Base-by-base conservation (phyloP, 345 rosid genomes). In the Linum tenue region DNA sequence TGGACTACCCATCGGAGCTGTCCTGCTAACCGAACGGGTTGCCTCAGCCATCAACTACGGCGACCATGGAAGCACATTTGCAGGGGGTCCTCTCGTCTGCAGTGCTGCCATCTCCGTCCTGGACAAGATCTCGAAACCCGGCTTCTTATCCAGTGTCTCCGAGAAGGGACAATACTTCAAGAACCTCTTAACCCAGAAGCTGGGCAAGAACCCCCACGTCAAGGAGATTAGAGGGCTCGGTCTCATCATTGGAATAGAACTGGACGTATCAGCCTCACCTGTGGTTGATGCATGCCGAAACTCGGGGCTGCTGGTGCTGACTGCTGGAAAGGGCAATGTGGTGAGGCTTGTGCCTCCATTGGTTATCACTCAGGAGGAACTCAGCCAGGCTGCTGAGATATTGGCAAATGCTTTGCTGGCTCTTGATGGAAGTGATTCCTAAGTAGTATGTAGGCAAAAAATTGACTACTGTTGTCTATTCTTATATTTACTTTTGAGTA, bases 11-110 rank as follows among this genome's bases (percentile, higher is more conserved):
- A 83, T 90, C 31, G 97, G 94, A 77, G 97, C 95, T 15, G 83
- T 73, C 44, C 74, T 94, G 7, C 86, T 86, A 63, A 85, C 87
- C 10, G 90, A 90, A 83, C 78, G 73, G 73, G 90, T 94, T 70
- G 90, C 96, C 42, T 76, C 84, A 61, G 75, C 96, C 64, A 70
- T 94, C 16, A 78, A 69, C 1, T 82, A 60, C 10, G 96, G 97
- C 16, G 99, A 90, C 67, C 99, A 90, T 35, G 95, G 99, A 60
- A 90, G 95, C 77, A 90, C 97, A 12, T 94, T 94, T 73, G 97
- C 96, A 0, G 99, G 96, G 11, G 75, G 83, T 17, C 89, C 95
- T 10, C 86, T 92, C 2, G 83, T 88, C 14, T 94, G 96, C 57
- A 78, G 55, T 59, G 91, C 91, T 56, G 91, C 92, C 50, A 62